These are phyloP conservation scores for Stephania japonica DNA, from an alignment of 164 flowering plant species.

Conservation along the genomic window DNA sequence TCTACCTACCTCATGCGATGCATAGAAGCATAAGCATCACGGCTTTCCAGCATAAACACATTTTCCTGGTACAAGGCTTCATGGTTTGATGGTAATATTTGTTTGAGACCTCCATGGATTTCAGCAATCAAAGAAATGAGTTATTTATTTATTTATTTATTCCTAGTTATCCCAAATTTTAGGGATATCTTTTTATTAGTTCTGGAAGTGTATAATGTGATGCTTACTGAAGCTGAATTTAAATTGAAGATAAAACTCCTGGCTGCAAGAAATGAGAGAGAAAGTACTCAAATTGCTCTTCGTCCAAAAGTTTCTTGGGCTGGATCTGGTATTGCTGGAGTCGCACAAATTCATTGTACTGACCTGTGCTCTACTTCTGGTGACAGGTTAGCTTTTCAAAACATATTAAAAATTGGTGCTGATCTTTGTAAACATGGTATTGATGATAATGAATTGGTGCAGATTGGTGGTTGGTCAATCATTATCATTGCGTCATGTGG, in stretches of 20 bases:
- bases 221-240: conserved; percentile 17
- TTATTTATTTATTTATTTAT: no score
- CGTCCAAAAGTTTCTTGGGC: conserved; percentile 92
- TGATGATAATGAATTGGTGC: conserved; percentile 22
- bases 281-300: conserved; percentile 80
- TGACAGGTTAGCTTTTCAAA: conserved; percentile 55
- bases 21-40: not conserved
- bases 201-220: conserved; percentile 1
- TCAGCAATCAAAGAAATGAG: not conserved
- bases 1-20: not conserved
- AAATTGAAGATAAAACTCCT: conserved; percentile 63
- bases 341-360: conserved; percentile 73
- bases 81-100: not conserved
- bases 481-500: conserved; percentile 65
- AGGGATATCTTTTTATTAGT: not conserved
- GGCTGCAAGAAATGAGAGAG: conserved; percentile 94
- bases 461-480: conserved; percentile 78
- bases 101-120: not conserved
- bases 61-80: not conserved
- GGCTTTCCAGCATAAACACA: not conserved
- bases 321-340: conserved; percentile 59
- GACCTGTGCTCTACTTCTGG: conserved; percentile 82
- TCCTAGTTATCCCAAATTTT: not conserved
- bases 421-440: conserved; percentile 1
- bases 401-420: not conserved